Evolutionary conservation across 2,329 filamentous ascomycete species (phyloP).

Genomic region (Fusarium guadeloupense): DNA sequence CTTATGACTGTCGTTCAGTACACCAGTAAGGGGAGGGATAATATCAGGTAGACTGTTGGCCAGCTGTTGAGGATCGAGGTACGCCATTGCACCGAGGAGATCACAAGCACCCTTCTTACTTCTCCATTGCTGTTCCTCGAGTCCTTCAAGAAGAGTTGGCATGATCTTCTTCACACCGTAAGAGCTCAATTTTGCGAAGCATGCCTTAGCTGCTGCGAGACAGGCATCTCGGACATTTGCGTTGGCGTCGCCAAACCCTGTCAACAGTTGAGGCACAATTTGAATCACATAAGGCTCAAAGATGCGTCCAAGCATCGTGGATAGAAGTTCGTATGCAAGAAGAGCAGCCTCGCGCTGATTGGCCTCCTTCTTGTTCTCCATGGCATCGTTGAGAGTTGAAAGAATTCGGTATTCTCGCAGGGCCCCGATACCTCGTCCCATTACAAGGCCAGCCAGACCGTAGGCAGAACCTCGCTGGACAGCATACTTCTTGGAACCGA

Average conservation of each 20-base stretch:
- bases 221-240: slow-evolving; percentile 92
- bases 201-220: slow-evolving; percentile 91
- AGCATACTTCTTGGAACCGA: slow-evolving; percentile 92
- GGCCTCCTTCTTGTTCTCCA: slow-evolving; percentile 95
- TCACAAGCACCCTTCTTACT: slow-evolving; percentile 99
- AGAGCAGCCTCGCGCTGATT: slow-evolving; percentile 90
- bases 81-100: slow-evolving; percentile 96
- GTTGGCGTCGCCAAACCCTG: slow-evolving; percentile 87
- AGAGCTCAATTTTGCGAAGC: slow-evolving; percentile 91
- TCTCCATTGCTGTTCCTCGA: slow-evolving; percentile 96
- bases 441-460: slow-evolving; percentile 88
- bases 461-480: slow-evolving; percentile 92
- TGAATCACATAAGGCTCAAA: slow-evolving; percentile 98
- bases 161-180: slow-evolving; percentile 96
- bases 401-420: slow-evolving; percentile 88
- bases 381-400: slow-evolving; percentile 78
- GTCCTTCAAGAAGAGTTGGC: slow-evolving; percentile 87
- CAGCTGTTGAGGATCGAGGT: slow-evolving; percentile 94
- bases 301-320: slow-evolving; percentile 82
- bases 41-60: slow-evolving; percentile 93
- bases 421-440: slow-evolving; percentile 84
- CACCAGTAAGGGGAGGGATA: slow-evolving; percentile 92
- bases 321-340: slow-evolving; percentile 89
- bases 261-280: slow-evolving; percentile 88
- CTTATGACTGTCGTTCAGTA: slow-evolving; percentile 97